Evolutionary conservation across 371 early-diverging fungal species (phyloP), one percentile per base, ranked within the genome.

Genomic region (Mucor saturninus): DNA sequence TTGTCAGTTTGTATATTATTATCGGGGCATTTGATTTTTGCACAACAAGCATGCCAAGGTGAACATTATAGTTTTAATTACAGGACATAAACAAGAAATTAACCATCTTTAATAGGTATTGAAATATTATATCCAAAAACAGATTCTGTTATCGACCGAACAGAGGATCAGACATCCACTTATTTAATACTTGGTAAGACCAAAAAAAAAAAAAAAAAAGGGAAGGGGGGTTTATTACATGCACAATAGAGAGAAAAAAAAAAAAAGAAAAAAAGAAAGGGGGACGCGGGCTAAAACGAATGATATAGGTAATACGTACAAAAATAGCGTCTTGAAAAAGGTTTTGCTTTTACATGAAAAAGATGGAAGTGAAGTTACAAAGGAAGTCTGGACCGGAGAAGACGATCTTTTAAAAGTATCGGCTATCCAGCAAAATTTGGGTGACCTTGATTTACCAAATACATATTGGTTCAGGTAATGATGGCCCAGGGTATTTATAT

Each of bases 371-470:
- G 55, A 66, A 37, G 51, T 55, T 11, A 6, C 50, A 37, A 50
- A 61, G 42, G 50, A 59, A n/a, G 54, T 66, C 5, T 61, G 61
- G 66, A 56, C 42, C 11, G 66, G 66, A 5, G 40, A 51, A 28
- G 61, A 66, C 51, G 51, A 55, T 11, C 4, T 61, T 10, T 51
- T 51, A 5, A 60, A 50, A 55, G 66, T 61, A 14, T 55, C 66
- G 14, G 66, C 59, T 7, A 48, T 66, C 37, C 66, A 66, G 45
- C 66, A 65, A 35, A 56, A 66, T 56, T 56, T 66, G 38, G 43
- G 39, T 53, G 43, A 59, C 13, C 14, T 64, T 15, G 39, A 53
- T 45, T 43, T 46, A 31, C 51, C 53, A 29, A 50, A 55, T 48
- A 56, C 37, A 21, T 55, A 53, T 40, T 66, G 61, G 55, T 54